Evolutionary conservation across 2,329 filamentous ascomycete genomes (phyloP).

Genomic region (Lasiodiplodia gonubiensis): DNA sequence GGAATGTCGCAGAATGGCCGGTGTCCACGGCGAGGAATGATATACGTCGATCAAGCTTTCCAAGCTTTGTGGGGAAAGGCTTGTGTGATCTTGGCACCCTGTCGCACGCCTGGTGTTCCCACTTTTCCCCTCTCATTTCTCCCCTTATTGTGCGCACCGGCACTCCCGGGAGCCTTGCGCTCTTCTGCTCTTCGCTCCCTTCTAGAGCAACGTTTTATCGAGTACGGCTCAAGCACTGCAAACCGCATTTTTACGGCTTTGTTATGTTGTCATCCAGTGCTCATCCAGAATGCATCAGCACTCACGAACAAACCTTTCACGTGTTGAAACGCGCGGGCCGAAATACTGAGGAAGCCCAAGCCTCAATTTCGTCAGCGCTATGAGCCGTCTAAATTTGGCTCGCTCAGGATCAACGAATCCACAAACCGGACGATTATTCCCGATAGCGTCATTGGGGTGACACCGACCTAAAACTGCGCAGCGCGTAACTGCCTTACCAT

Average conservation of each 20-base stretch:
- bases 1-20: conserved; percentile 2
- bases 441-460: neutral
- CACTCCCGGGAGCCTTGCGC: neutral
- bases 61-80: conserved; percentile 25
- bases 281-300: neutral
- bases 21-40: neutral
- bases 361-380: neutral
- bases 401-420: neutral
- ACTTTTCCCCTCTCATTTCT: conserved; percentile 18
- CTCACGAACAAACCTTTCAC: neutral
- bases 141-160: neutral
- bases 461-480: neutral
- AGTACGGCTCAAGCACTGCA: too few species aligned
- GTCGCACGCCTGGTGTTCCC: conserved; percentile 5
- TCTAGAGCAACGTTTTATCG: too few species aligned
- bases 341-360: neutral
- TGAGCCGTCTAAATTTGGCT: neutral
- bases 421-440: neutral
- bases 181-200: neutral
- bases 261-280: neutral
- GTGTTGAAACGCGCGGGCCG: neutral
- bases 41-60: conserved; percentile 3
- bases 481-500: neutral
- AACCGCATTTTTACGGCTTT: too few species aligned
- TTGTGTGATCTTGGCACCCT: neutral